These are phyloP conservation scores for Moesziomyces sp. DNA, from an alignment of 1,284 basidiomycete genomes.

Conservation along the genomic window DNA sequence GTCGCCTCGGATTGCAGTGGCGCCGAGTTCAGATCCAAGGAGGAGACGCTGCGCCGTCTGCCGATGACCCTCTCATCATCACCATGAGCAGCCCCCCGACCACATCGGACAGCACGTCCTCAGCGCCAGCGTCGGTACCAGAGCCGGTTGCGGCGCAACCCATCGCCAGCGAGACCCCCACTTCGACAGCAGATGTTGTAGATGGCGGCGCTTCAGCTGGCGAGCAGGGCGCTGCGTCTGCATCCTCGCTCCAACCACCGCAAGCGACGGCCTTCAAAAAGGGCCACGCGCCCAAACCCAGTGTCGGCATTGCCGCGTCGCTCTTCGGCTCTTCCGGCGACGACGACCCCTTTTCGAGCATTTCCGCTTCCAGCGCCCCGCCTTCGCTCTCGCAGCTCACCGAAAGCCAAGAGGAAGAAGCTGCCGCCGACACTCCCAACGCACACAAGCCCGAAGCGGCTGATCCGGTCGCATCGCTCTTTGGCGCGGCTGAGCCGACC, in stretches of 20 bases:
- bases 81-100: constrained; percentile 27
- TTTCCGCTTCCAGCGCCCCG: constrained; percentile 22
- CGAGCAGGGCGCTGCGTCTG: not conserved
- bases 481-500: constrained; percentile 9
- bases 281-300: constrained; percentile 50
- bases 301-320: constrained; percentile 57
- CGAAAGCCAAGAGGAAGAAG: constrained; percentile 26
- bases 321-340: constrained; percentile 57
- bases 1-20: too few species aligned
- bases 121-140: not conserved
- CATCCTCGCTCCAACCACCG: constrained; percentile 4
- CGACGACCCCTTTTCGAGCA: constrained; percentile 55
- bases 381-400: constrained; percentile 18
- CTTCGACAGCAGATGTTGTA: not conserved
- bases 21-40: too few species aligned
- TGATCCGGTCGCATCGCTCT: constrained; percentile 21
- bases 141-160: not conserved
- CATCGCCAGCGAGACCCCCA: too few species aligned
- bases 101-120: constrained; percentile 7
- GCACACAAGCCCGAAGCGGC: constrained; percentile 2
- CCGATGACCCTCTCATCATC: not conserved
- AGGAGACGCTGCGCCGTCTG: not conserved
- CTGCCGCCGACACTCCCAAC: constrained; percentile 8
- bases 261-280: constrained; percentile 13
- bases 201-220: not conserved